Percentiles rank a stretch among this genome's conserved stretches.
Conservation (phyloP, 805 yeast genomes). For the Kregervanrija delftensis region DNA sequence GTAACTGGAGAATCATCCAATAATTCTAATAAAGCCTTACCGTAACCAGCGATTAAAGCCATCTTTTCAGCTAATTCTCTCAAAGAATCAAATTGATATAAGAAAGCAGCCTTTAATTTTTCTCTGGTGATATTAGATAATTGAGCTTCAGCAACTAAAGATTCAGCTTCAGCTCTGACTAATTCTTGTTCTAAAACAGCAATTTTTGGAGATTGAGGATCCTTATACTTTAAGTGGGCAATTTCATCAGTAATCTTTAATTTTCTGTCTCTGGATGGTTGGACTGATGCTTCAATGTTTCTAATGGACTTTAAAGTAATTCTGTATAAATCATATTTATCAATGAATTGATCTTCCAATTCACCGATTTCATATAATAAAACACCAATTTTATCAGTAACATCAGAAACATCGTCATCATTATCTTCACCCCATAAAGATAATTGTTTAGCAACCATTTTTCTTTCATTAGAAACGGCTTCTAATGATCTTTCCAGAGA, state of each 20-base stretch:
- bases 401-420: conserved; percentile 95
- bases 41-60: conserved; percentile 97
- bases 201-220: conserved; percentile 95
- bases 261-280: conserved; percentile 97
- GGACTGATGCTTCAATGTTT: conserved; percentile 95
- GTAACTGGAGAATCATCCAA: conserved; percentile 96
- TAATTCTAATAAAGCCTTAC: conserved; percentile 92
- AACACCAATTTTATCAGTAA: conserved; percentile 96
- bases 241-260: conserved; percentile 96
- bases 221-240: conserved; percentile 96
- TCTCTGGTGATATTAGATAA: conserved; percentile 96
- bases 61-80: conserved; percentile 94
- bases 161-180: conserved; percentile 98
- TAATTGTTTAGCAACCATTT: conserved; percentile 94
- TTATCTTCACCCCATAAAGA: conserved; percentile 97
- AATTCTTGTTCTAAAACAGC: conserved; percentile 95
- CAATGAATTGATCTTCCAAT: conserved; percentile 96
- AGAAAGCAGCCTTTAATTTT: conserved; percentile 94
- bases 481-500: conserved; percentile 91
- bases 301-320: conserved; percentile 90
- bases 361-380: conserved; percentile 94
- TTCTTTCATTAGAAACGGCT: conserved; percentile 87
- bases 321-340: conserved; percentile 97
- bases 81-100: conserved; percentile 91
- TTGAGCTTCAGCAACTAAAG: conserved; percentile 98